These are phyloP conservation scores for Pleurotus djamor DNA, from an alignment of 768 basidiomycete genomes.

Conservation along the genomic window DNA sequence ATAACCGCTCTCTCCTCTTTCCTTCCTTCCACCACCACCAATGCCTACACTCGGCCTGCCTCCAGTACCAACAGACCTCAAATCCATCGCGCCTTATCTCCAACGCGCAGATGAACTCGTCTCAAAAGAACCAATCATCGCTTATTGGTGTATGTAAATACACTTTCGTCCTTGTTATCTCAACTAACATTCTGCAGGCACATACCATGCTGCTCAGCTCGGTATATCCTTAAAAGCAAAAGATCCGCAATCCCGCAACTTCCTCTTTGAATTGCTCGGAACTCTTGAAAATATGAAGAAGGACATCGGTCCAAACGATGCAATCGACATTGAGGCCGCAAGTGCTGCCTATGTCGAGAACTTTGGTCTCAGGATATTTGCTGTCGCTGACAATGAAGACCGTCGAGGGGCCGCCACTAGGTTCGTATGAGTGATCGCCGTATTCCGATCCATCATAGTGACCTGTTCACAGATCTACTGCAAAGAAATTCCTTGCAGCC, in stretches of 20 bases:
- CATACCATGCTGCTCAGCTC: slow-evolving; percentile 88
- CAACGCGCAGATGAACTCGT: slow-evolving; percentile 90
- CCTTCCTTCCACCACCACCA: too few species aligned
- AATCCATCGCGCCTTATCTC: slow-evolving; percentile 72
- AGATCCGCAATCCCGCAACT: slow-evolving; percentile 57
- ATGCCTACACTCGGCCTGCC: slow-evolving; percentile 49
- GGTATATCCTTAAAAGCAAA: slow-evolving; percentile 80
- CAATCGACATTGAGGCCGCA: slow-evolving; percentile 78
- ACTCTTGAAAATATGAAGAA: slow-evolving; percentile 80
- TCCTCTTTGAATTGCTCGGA: slow-evolving; percentile 74
- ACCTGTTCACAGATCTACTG: slow-evolving; percentile 76
- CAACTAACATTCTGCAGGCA: slow-evolving; percentile 45
- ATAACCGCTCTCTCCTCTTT: too few species aligned
- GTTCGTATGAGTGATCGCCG: slow-evolving; percentile 42
- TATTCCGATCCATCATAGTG: too few species aligned
- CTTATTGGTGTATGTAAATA: slow-evolving; percentile 87
- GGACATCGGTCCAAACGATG: slow-evolving; percentile 71
- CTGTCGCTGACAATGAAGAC: slow-evolving; percentile 89
- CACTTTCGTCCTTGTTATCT: background rate
- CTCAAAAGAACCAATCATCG: slow-evolving; percentile 78
- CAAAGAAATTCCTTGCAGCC: slow-evolving; percentile 93
- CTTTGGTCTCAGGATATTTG: slow-evolving; percentile 89
- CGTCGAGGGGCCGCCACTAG: slow-evolving; percentile 72
- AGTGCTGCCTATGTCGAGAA: slow-evolving; percentile 92
- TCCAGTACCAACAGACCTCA: slow-evolving; percentile 59